Conservation (phyloP, 495 filamentous ascomycete genomes). For the Penicillium waksmanii region DNA sequence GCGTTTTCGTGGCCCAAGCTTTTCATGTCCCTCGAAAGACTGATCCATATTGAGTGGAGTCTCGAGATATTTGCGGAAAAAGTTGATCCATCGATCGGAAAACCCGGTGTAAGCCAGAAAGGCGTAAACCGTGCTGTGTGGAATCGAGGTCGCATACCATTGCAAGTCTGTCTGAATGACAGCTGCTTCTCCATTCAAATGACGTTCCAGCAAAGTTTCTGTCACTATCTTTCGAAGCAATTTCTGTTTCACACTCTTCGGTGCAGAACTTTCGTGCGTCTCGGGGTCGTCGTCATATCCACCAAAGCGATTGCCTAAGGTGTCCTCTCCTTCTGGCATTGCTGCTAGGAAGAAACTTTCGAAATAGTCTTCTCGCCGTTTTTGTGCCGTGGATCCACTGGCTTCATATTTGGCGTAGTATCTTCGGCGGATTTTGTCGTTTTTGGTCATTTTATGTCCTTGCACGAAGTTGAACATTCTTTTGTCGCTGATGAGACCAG, state of each 20-base stretch:
- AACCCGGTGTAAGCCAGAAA: constrained; percentile 58
- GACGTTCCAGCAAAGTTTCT: constrained; percentile 56
- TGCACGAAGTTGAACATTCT: constrained; percentile 48
- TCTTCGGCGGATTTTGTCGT: constrained; percentile 26
- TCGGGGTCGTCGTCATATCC: constrained; percentile 27
- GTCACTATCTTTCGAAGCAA: constrained; percentile 59
- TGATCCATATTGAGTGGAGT: constrained; percentile 55
- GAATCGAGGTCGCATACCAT: constrained; percentile 51
- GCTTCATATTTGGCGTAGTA: constrained; percentile 21
- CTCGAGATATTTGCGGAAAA: constrained; percentile 59
- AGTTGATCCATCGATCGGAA: constrained; percentile 52
- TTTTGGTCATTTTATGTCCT: constrained; percentile 19
- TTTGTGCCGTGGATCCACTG: constrained; percentile 2
- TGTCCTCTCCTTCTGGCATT: constrained; percentile 30
- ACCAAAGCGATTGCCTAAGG: constrained; percentile 20
- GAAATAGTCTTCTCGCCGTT: constrained; percentile 31
- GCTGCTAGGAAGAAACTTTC: constrained; percentile 49
- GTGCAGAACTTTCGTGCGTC: constrained; percentile 27
- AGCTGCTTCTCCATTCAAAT: constrained; percentile 54
- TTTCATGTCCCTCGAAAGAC: constrained; percentile 28
- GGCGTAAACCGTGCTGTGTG: constrained; percentile 57
- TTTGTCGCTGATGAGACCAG: constrained; percentile 38
- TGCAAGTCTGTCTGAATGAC: constrained; percentile 59
- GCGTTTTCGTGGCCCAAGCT: constrained; percentile 43
- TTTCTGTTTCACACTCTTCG: constrained; percentile 48